A percentile compares a stretch with the other conserved stretches of the same genome.
Conservation (phyloP, 2,329 filamentous ascomycete species). For the Talaromyces sp. region DNA sequence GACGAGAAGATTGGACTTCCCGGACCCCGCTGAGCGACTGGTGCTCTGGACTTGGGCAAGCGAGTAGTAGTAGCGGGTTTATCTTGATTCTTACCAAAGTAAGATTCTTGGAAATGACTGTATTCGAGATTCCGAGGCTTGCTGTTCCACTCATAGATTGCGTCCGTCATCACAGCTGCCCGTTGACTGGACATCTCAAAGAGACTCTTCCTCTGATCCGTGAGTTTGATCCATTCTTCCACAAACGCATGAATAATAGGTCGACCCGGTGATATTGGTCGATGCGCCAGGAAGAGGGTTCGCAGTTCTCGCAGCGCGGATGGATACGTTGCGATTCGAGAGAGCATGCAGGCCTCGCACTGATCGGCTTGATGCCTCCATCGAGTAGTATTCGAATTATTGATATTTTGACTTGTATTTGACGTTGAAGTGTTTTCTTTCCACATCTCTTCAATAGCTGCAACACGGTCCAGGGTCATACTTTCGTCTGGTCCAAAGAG, state of each 20-base stretch:
- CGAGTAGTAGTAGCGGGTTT: background rate
- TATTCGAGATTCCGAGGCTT: background rate
- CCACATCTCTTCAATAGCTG: conserved; percentile 10
- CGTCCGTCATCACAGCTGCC: background rate
- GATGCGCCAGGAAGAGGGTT: background rate
- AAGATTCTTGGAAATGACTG: background rate
- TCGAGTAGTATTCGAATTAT: background rate
- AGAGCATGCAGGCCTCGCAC: conserved; percentile 37
- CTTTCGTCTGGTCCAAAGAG: conserved; percentile 10
- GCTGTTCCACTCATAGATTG: background rate
- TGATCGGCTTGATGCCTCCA: conserved; percentile 28
- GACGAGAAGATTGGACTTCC: background rate
- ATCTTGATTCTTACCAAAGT: background rate
- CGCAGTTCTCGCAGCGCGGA: conserved; percentile 25
- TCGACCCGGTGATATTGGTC: conserved; percentile 15
- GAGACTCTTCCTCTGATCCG: conserved; percentile 3
- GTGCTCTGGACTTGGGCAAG: background rate
- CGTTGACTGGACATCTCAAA: background rate
- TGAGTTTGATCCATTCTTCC: conserved; percentile 24
- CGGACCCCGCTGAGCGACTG: background rate
- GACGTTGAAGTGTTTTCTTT: too few relatives aligned
- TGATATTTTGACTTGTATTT: too few relatives aligned
- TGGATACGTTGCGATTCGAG: conserved; percentile 25
- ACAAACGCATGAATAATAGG: conserved; percentile 28
- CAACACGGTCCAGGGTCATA: background rate